These are phyloP conservation scores for Plasmodium coatneyi DNA, from an alignment of 169 alveolate genomes.

Conservation along the genomic window DNA sequence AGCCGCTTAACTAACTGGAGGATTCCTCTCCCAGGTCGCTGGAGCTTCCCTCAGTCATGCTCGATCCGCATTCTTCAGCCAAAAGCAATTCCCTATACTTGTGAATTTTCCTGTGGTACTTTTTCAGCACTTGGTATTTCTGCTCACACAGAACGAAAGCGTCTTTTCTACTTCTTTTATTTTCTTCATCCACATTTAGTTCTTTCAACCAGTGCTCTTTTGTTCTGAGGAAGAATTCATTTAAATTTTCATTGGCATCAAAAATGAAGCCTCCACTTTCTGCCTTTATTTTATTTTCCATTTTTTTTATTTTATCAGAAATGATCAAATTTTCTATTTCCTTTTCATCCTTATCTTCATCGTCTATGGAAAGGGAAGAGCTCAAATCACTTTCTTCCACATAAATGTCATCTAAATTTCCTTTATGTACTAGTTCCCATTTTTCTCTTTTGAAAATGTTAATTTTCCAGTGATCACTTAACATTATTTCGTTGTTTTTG, in stretches of 20 bases:
- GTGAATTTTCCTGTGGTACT: slow-evolving; percentile 59
- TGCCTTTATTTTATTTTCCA: slow-evolving; percentile 57
- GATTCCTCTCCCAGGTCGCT: slow-evolving; percentile 7
- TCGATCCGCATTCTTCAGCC: slow-evolving; percentile 22
- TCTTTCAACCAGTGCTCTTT: slow-evolving; percentile 81
- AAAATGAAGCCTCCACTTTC: slow-evolving; percentile 12
- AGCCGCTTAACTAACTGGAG: not conserved
- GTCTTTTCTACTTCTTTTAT: slow-evolving; percentile 72
- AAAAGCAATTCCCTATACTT: slow-evolving; percentile 52
- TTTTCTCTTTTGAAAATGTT: slow-evolving; percentile 81
- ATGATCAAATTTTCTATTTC: slow-evolving; percentile 46
- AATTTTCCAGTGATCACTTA: slow-evolving; percentile 86
- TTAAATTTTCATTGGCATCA: slow-evolving; percentile 80
- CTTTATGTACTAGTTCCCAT: slow-evolving; percentile 83
- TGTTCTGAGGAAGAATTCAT: slow-evolving; percentile 86
- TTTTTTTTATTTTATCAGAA: slow-evolving; percentile 65
- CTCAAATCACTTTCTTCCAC: slow-evolving; percentile 74
- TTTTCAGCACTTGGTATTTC: slow-evolving; percentile 34
- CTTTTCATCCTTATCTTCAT: slow-evolving; percentile 72
- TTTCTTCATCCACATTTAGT: slow-evolving; percentile 12
- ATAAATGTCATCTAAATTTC: slow-evolving; percentile 78
- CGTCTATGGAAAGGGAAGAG: slow-evolving; percentile 64
- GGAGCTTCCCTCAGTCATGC: slow-evolving; percentile 15
- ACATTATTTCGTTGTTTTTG: slow-evolving; percentile 80
- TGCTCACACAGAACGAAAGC: slow-evolving; percentile 65